Conservation (phyloP, 2,329 filamentous ascomycete species). For the Fonsecaea nubica region DNA sequence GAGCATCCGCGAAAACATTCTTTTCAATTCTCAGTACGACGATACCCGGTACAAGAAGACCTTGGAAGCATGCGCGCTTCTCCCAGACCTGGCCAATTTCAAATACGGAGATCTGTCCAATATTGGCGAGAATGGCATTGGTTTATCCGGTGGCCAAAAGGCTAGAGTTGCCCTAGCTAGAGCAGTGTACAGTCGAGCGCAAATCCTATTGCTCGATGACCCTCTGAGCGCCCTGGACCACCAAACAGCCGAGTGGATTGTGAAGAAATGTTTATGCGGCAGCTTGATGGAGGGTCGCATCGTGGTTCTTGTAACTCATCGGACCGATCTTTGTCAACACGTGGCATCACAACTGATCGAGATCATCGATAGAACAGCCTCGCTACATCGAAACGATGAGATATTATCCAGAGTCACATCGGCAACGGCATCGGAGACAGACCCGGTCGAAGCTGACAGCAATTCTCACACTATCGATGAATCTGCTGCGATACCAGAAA, state of each 20-base stretch:
- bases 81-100: constrained; percentile 67
- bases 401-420: constrained; percentile 50
- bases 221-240: constrained; percentile 67
- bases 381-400: constrained; percentile 51
- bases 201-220: constrained; percentile 64
- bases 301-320: constrained; percentile 68
- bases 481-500: constrained; percentile 66
- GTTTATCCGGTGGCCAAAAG: constrained; percentile 67
- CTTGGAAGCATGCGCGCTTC: constrained; percentile 67
- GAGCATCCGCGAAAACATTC: constrained; percentile 72
- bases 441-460: constrained; percentile 41
- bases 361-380: constrained; percentile 66
- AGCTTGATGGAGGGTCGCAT: constrained; percentile 61
- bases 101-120: constrained; percentile 68
- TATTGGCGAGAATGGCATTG: constrained; percentile 67
- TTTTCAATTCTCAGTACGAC: constrained; percentile 71
- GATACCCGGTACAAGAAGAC: constrained; percentile 72
- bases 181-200: constrained; percentile 64
- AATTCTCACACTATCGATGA: constrained; percentile 41
- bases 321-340: constrained; percentile 72
- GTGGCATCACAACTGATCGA: constrained; percentile 77
- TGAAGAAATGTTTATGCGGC: constrained; percentile 63
- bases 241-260: constrained; percentile 68
- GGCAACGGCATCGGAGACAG: constrained; percentile 45
- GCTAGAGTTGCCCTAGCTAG: constrained; percentile 66